Base-by-base conservation (phyloP, 495 filamentous ascomycete genomes). In the Tuber calosporum region DNA sequence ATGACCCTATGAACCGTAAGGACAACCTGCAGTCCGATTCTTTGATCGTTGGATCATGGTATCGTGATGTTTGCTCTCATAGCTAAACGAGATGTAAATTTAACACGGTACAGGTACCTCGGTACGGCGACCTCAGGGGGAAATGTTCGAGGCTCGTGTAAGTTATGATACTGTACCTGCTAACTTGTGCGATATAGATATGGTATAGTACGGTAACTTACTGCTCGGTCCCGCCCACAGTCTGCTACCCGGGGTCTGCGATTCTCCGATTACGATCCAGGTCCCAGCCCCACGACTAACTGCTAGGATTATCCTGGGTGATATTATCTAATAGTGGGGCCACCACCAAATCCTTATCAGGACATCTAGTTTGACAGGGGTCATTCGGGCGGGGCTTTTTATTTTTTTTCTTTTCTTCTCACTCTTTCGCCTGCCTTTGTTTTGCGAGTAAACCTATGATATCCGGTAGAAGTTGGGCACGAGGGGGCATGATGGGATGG, bases 271-370 rank as follows among this genome's bases (percentile, higher is more conserved):
- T 34, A 62, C 26, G 26, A 62, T 62, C 53, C 53, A 15, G 45
- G 40, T 45, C 48, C 48, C 67, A 58, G 48, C 70, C 68, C 76
- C 74, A 77, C 76, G 68, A 77, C 77, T 75, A 71, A 58, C 75
- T 40, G 66, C 75, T 73, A 62, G 75, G 76, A 69, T 78, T 69
- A 53, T 58, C 30, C 36, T 62, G 39, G 39, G 66, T 66, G 74
- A n/a, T 62, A 74, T 76, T 76, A 76, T 71, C 75, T 75, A 77
- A 78, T 70, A 78, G 76, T 70, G 76, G 76, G 76, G 76, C 77
- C 70, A 78, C 74, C 45, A 22, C 42, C 68, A 68, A n/a, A 58
- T 62, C 38, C 71, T 73, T 78, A 78, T 78, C 76, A 68, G 75
- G 67, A 48, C 75, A 70, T 69, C 66, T 22, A 45, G 66, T 53